Conservation (phyloP, 345 rosid species). For the Crucihimalaya himalaica region DNA sequence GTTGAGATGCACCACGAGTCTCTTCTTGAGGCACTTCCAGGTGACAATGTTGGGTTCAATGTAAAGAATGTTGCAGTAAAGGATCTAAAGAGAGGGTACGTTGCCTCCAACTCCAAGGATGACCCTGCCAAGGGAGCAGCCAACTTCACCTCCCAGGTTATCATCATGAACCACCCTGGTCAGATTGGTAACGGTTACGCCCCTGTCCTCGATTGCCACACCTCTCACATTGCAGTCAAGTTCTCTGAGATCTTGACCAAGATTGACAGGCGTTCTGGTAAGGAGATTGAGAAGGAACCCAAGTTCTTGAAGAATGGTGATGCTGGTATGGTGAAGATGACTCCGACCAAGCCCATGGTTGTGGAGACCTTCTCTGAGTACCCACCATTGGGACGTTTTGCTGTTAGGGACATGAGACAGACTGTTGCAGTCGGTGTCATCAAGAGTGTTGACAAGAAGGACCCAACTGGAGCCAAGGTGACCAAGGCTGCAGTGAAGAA, state of each 20-base stretch:
- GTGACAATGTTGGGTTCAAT: constrained; percentile 83
- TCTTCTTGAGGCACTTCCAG: constrained; percentile 73
- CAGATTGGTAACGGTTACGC: constrained; percentile 90
- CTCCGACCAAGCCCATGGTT: constrained; percentile 85
- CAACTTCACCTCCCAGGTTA: constrained; percentile 79
- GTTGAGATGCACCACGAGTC: constrained; percentile 97
- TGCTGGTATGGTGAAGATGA: constrained; percentile 58
- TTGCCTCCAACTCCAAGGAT: constrained; percentile 89
- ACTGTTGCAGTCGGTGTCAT: constrained; percentile 85
- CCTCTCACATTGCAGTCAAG: constrained; percentile 83
- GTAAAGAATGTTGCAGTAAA: constrained; percentile 86
- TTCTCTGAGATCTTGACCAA: constrained; percentile 66
- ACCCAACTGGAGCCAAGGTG: constrained; percentile 76
- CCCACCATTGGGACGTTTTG: constrained; percentile 85
- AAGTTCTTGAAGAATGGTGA: constrained; percentile 71
- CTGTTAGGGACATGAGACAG: constrained; percentile 92
- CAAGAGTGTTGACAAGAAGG: constrained; percentile 88
- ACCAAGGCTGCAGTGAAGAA: constrained; percentile 87
- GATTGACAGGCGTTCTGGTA: constrained; percentile 77
- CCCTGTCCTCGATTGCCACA: constrained; percentile 89
- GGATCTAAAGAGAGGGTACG: constrained; percentile 82
- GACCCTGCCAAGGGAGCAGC: constrained; percentile 86
- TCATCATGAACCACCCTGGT: constrained; percentile 94
- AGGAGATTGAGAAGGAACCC: constrained; percentile 86
- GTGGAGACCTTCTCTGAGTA: constrained; percentile 75